Percentiles rank a stretch among this genome's conserved stretches.
phyloP scores from a whole-genome alignment of 2,329 filamentous ascomycete genomes.

The Colletotrichum filicis region DNA sequence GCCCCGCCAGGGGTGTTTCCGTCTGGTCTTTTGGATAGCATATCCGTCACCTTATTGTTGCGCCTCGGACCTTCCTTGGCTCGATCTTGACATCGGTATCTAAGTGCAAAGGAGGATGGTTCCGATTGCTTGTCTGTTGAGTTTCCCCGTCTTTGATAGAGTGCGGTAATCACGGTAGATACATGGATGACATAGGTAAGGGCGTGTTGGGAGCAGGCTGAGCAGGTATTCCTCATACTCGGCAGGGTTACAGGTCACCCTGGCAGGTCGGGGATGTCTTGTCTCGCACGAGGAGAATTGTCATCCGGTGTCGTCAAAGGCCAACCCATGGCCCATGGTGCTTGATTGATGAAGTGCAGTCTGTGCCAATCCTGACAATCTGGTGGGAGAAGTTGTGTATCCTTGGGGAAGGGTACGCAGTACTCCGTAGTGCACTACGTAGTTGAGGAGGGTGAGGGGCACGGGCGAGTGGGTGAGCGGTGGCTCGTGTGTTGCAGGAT shows the following conservation, averaged over 20 bases:
- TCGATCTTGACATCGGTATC: constrained; percentile 1
- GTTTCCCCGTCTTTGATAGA: constrained; percentile 26
- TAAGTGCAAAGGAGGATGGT: background rate
- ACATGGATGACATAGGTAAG: background rate
- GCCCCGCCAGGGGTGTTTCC: constrained; percentile 29
- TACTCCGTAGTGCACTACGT: background rate
- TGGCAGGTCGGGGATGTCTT: constrained; percentile 10
- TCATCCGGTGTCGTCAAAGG: constrained; percentile 29
- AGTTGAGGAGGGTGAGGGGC: constrained; percentile 19
- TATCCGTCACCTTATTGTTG: constrained; percentile 18
- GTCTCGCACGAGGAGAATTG: constrained; percentile 28
- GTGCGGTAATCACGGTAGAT: constrained; percentile 17
- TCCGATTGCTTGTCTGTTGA: background rate
- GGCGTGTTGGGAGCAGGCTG: background rate
- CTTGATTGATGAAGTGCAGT: constrained; percentile 10
- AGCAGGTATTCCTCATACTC: background rate
- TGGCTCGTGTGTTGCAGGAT: constrained; percentile 34
- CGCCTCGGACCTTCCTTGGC: constrained; percentile 6
- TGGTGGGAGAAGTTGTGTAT: constrained; percentile 7
- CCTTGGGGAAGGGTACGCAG: too few relatives aligned
- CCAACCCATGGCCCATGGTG: constrained; percentile 23
- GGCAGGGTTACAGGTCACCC: background rate
- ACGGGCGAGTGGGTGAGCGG: constrained; percentile 7
- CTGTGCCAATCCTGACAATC: constrained; percentile 29
- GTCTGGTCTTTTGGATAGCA: constrained; percentile 28